Conservation (phyloP, 1,284 basidiomycete genomes). For the Trichosporon ovoides region DNA sequence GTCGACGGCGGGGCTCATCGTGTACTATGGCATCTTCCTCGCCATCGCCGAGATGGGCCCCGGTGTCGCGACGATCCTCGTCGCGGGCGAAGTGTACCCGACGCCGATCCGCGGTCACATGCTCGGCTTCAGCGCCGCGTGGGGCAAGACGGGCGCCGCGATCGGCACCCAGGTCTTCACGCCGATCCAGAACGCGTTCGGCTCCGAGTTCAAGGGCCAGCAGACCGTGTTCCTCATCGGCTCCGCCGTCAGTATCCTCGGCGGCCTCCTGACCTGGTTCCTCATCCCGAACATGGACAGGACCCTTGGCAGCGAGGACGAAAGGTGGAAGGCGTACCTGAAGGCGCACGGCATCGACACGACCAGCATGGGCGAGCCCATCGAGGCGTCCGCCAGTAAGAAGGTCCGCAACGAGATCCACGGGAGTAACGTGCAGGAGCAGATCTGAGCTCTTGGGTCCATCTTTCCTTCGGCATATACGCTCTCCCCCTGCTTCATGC, state of each 20-base stretch:
- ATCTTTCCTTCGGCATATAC: too few species aligned
- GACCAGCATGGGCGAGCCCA: slow-evolving; percentile 13
- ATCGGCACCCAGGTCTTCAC: slow-evolving; percentile 49
- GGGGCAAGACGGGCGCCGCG: slow-evolving; percentile 63
- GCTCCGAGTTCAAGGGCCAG: not conserved
- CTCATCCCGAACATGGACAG: slow-evolving; percentile 24
- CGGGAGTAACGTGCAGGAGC: not conserved
- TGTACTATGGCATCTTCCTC: slow-evolving; percentile 24
- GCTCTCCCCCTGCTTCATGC: too few species aligned
- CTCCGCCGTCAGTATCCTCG: slow-evolving; percentile 23
- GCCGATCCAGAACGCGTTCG: slow-evolving; percentile 57
- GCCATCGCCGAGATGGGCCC: slow-evolving; percentile 20
- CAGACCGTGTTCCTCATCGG: slow-evolving; percentile 2
- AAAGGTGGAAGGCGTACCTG: slow-evolving; percentile 23
- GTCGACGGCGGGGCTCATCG: slow-evolving; percentile 26
- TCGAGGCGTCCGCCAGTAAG: slow-evolving; percentile 8
- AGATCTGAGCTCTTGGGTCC: too few species aligned
- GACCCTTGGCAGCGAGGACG: slow-evolving; percentile 27
- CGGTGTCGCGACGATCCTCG: slow-evolving; percentile 48
- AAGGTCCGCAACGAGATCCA: not conserved
- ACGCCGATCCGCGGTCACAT: slow-evolving; percentile 64
- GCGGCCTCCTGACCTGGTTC: slow-evolving; percentile 22
- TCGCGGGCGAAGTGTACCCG: slow-evolving; percentile 54
- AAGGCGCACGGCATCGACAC: slow-evolving; percentile 21
- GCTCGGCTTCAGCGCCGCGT: slow-evolving; percentile 59